phyloP scores from a whole-genome alignment of 2,329 filamentous ascomycete genomes.

The Gaeumannomyces sp. region DNA sequence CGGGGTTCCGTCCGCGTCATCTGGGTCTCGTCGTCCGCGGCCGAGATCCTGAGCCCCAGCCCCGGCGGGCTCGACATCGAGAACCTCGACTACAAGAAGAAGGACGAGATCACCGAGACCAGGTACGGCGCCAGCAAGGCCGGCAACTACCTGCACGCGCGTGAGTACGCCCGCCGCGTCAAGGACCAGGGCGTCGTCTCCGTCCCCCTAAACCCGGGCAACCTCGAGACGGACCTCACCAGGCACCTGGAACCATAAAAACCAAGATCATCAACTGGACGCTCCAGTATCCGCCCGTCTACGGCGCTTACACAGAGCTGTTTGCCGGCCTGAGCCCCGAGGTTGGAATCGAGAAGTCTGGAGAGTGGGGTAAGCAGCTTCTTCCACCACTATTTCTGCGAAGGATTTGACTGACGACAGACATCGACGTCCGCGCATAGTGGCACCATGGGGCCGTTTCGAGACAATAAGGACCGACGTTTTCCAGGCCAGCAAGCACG shows the following conservation, averaged over 20 bases:
- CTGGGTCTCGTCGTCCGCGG: constrained; percentile 19
- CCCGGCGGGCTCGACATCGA: constrained; percentile 15
- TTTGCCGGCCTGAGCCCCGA: constrained; percentile 33
- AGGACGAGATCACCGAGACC: constrained; percentile 11
- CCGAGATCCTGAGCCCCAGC: constrained; percentile 10
- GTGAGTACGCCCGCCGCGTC: constrained; percentile 20
- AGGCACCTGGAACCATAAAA: constrained; percentile 14
- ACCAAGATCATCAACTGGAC: constrained; percentile 17
- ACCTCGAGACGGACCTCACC: constrained; percentile 20
- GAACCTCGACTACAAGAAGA: constrained; percentile 11
- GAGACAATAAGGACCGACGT: constrained; percentile 25
- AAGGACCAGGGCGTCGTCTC: constrained; percentile 20
- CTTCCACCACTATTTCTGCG: background rate
- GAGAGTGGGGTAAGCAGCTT: constrained; percentile 17
- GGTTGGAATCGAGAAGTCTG: constrained; percentile 23
- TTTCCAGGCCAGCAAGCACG: constrained; percentile 21
- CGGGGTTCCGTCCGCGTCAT: constrained; percentile 17
- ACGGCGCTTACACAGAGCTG: constrained; percentile 33
- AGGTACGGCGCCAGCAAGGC: constrained; percentile 22
- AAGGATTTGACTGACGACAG: background rate
- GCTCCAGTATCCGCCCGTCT: constrained; percentile 16
- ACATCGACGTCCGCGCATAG: constrained; percentile 14
- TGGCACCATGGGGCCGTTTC: constrained; percentile 33
- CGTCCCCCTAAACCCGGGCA: constrained; percentile 22
- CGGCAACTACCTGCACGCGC: constrained; percentile 18